Base-by-base conservation (phyloP, 208 protist genomes). In the Naegleria fowleri region DNA sequence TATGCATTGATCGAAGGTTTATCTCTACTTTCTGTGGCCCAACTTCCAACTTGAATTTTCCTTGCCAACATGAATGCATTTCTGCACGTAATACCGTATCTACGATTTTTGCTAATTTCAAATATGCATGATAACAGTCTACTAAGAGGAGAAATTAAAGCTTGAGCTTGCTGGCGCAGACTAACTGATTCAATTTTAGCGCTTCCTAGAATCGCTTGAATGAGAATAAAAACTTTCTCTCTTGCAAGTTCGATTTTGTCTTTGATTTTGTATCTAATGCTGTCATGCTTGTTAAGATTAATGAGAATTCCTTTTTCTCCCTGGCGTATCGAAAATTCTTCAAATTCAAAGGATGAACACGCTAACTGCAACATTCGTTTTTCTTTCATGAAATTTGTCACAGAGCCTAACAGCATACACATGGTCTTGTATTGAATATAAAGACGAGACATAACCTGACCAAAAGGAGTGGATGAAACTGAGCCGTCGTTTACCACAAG, bases 401-500 rank as follows among this genome's bases (percentile, higher is more conserved):
- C 22, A 19, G 55, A 67, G 55, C 55, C 19, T 29, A 67, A 15
- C 0, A 83, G 52, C 5, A 36, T 0, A 13, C 19, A 29, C 87
- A 93, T 90, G 29, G 92, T 93, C 29, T 93, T 39, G 36, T 93
- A 93, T 75, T 48, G 9, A 40, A 93, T 58, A 43, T 93, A 93
- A 59, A 93, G 91, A 29, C 90, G 40, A 39, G 91, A 25, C 75
- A 92, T 92, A 3, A 90, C 19, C 22, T 55, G 16, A 25, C 91
- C 91, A 91, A 91, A 85, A 41, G 29, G n/a, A 15, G 91, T 93
- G 5, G 33, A 16, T 29, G 9, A 33, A 22, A 89, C 16, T 25
- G 15, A n/a, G 33, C 38, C 36, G 4, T 92, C 51, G 13, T 90
- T 39, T 0, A 91, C 19, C 0, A 43, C 15, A 19, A 90, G 29